Base-by-base conservation (phyloP, 192 early-diverging fungal genomes). In the Allomyces arbusculus region DNA sequence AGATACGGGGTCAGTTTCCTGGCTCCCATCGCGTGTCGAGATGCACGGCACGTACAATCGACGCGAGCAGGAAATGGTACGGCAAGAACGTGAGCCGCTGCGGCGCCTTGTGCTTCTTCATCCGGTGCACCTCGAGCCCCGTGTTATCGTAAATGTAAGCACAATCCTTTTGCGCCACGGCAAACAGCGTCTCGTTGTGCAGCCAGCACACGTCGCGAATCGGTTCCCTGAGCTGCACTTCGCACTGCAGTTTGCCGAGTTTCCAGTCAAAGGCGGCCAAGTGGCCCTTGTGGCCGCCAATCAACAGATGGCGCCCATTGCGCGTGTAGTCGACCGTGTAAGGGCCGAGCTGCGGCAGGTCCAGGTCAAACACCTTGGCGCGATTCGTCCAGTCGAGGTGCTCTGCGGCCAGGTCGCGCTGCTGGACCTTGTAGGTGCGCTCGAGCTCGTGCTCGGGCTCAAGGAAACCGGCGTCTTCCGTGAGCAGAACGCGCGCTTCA, bases 91-190 rank as follows among this genome's bases (percentile, higher is more conserved):
- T 90, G 63, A 97, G 74, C 55, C 80, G 78, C 68, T 85, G 88
- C 26, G 89, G 84, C 71, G 93, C 88, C 23, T 83, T 80, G 72
- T 91, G 90, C 55, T 87, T 82, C 68, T 81, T 75, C 75, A 97
- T 68, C 65, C 87, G 86, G 74, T 97, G 94, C 23, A 97, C 75
- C 71, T 97, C 94, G 23, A 88, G 76, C 20, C 94, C 94, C 9
- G 83, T 83, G 66, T 84, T 78, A 75, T 97, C 92, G 73, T 97
- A 97, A 61, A 97, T 91, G 68, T 90, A 97, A 0, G 86, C 91
- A 68, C 91, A 86, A 75, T 89, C 87, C 72, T 95, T 94, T 81
- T 97, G 94, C 23, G 94, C 94, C 26, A 87, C 91, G 12, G 94
- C 94, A 73, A 94, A 90, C 78, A 95, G 70, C 23, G 79, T 90